phyloP scores from a whole-genome alignment of 2,329 filamentous ascomycete genomes.

The Metarhizium rileyi region DNA sequence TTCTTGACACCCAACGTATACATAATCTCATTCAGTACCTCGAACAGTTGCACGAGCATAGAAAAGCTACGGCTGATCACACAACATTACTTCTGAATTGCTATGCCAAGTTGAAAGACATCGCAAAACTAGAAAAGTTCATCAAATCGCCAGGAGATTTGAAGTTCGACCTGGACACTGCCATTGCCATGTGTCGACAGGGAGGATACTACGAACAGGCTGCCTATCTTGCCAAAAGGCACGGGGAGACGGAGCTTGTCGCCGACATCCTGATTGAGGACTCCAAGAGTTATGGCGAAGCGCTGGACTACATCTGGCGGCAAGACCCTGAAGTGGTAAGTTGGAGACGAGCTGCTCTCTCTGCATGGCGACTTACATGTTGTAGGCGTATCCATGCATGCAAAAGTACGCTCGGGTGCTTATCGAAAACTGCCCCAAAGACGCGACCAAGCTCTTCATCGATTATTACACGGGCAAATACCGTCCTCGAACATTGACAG shows the following conservation, averaged over 20 bases:
- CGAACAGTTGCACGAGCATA: conserved; percentile 89
- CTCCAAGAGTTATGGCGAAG: conserved; percentile 80
- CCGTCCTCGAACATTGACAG: conserved; percentile 50
- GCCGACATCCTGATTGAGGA: conserved; percentile 95
- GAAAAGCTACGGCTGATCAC: conserved; percentile 88
- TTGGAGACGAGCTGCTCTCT: conserved; percentile 9
- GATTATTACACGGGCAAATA: conserved; percentile 90
- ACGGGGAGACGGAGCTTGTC: conserved; percentile 86
- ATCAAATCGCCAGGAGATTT: conserved; percentile 92
- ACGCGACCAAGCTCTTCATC: conserved; percentile 81
- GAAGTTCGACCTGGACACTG: conserved; percentile 94
- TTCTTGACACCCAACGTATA: conserved; percentile 92
- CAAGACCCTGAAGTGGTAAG: conserved; percentile 67
- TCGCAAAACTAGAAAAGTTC: conserved; percentile 89
- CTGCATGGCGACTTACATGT: conserved; percentile 19
- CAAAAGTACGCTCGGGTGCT: conserved; percentile 94
- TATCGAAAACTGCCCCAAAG: conserved; percentile 72
- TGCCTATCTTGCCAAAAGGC: conserved; percentile 87
- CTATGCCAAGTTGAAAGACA: conserved; percentile 96
- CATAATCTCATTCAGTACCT: conserved; percentile 96
- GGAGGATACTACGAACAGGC: conserved; percentile 96
- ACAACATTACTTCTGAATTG: conserved; percentile 92
- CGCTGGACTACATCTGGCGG: conserved; percentile 83
- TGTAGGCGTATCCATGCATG: conserved; percentile 71
- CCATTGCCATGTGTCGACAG: conserved; percentile 94